Evolutionary conservation across 2,329 filamentous ascomycete species (phyloP).

Genomic region (Colletotrichum echinochloae): DNA sequence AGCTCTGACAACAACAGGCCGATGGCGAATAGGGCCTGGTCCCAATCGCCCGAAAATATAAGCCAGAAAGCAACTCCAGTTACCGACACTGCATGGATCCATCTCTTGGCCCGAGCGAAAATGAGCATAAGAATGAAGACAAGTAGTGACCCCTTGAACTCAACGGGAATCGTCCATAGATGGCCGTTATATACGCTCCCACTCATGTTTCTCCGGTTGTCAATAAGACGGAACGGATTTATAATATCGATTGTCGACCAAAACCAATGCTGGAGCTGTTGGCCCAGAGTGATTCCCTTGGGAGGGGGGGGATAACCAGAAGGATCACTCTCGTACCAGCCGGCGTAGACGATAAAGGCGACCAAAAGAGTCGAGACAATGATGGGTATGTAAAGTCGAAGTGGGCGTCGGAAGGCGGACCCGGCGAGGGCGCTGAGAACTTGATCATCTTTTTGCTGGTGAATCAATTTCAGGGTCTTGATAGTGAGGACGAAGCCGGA

Average conservation of each 20-base stretch:
- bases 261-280: slow-evolving; percentile 61
- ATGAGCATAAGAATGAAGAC: slow-evolving; percentile 67
- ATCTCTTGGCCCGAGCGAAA: slow-evolving; percentile 56
- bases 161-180: slow-evolving; percentile 72
- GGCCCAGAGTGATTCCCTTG: slow-evolving; percentile 42
- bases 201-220: slow-evolving; percentile 19
- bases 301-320: neutral
- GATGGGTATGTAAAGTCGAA: slow-evolving; percentile 64
- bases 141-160: slow-evolving; percentile 68
- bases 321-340: slow-evolving; percentile 10
- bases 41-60: slow-evolving; percentile 25
- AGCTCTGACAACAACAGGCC: slow-evolving; percentile 67
- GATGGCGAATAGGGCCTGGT: slow-evolving; percentile 41
- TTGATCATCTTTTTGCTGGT: slow-evolving; percentile 50
- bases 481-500: slow-evolving; percentile 72
- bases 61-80: slow-evolving; percentile 55
- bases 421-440: slow-evolving; percentile 60
- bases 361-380: slow-evolving; percentile 63
- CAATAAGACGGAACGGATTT: slow-evolving; percentile 34
- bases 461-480: slow-evolving; percentile 59
- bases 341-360: slow-evolving; percentile 44
- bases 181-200: slow-evolving; percentile 64
- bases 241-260: slow-evolving; percentile 46
- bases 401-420: slow-evolving; percentile 61
- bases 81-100: slow-evolving; percentile 56